These are phyloP conservation scores for Sesbania bispinosa DNA, from an alignment of 306 rosid species.

Conservation along the genomic window DNA sequence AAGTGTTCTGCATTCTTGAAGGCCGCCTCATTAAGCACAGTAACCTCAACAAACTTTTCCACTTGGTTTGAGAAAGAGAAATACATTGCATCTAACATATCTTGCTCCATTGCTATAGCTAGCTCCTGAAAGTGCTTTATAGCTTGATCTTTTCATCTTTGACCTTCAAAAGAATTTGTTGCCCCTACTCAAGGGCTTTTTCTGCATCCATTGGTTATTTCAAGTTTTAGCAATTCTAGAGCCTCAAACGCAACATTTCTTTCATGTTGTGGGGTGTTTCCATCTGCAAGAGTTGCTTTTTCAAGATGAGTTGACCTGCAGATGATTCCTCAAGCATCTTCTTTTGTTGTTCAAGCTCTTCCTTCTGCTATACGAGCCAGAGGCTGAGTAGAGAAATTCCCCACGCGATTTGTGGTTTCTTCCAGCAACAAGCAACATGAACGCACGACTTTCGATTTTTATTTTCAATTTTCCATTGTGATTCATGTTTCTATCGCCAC, in stretches of 20 bases:
- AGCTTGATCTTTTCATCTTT: conserved; percentile 36
- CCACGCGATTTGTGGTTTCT: too few species aligned
- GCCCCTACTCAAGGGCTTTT: conserved; percentile 40
- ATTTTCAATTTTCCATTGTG: too few species aligned
- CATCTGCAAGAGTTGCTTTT: conserved; percentile 36
- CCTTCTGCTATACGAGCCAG: too few species aligned
- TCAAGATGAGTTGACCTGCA: conserved; percentile 31
- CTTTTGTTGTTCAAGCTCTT: conserved; percentile 41
- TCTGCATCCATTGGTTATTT: conserved; percentile 40
- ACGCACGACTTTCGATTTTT: too few species aligned
- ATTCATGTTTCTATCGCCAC: too few species aligned
- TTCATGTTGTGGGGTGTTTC: conserved; percentile 39
- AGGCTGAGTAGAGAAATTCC: too few species aligned
- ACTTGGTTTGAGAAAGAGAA: conserved; percentile 43
- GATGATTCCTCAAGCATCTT: conserved; percentile 42
- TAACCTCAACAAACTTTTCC: conserved; percentile 48
- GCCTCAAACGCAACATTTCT: conserved; percentile 35
- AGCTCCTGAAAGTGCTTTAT: conserved; percentile 32
- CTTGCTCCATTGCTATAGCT: conserved; percentile 41
- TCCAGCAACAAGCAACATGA: too few species aligned
- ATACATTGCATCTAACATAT: conserved; percentile 27
- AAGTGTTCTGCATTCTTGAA: conserved; percentile 35
- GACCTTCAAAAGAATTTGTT: conserved; percentile 35
- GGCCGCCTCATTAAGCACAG: conserved; percentile 46
- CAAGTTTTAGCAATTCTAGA: conserved; percentile 38